Evolutionary conservation across 2,329 filamentous ascomycete genomes (phyloP).

Genomic region (Diplodia corticola): DNA sequence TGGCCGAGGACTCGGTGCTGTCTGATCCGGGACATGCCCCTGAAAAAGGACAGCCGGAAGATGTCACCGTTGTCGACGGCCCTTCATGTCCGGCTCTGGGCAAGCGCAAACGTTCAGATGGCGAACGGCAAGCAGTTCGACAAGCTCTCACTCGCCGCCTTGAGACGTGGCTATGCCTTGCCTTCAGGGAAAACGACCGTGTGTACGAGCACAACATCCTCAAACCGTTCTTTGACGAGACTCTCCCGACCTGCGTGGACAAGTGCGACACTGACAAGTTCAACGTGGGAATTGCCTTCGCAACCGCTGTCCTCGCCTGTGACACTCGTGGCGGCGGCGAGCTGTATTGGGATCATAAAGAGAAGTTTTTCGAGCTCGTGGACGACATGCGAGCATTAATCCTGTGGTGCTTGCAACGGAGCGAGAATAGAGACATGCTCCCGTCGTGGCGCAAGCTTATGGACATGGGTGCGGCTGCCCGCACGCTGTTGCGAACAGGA

Average conservation of each 20-base stretch:
- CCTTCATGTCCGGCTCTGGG: background rate
- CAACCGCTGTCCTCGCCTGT: constrained; percentile 8
- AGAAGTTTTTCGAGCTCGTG: background rate
- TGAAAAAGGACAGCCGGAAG: background rate
- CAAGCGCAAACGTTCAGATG: background rate
- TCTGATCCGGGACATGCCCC: background rate
- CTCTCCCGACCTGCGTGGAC: background rate
- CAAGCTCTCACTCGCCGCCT: background rate
- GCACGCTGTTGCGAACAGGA: background rate
- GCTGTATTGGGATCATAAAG: background rate
- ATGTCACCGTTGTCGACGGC: background rate
- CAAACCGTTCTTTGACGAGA: constrained; percentile 3
- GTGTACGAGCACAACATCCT: constrained; percentile 1
- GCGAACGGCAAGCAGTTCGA: background rate
- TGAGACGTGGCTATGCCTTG: background rate
- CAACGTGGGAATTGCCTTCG: background rate
- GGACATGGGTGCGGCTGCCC: background rate
- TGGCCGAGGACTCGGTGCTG: background rate
- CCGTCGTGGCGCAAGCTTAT: constrained; percentile 1
- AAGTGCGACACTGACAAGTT: background rate
- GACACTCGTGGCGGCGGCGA: background rate
- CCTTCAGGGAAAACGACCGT: background rate
- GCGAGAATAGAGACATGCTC: background rate
- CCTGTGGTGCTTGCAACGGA: background rate
- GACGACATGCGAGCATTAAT: background rate